A percentile compares a stretch with the other conserved stretches of the same genome.
Conservation (phyloP, 805 yeast genomes). For the Torulaspora maleeae region DNA sequence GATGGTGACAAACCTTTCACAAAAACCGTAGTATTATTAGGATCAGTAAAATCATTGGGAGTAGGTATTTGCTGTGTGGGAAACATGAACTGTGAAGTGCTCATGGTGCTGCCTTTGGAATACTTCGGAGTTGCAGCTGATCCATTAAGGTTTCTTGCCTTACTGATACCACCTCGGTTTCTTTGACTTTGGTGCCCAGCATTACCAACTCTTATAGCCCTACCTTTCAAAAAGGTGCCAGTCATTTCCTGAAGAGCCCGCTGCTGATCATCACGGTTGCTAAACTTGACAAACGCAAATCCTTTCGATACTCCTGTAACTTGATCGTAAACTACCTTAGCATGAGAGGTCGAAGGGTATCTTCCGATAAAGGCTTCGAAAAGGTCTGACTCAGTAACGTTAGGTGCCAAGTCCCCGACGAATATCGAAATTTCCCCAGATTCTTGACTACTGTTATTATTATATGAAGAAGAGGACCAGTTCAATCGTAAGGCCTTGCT, state of each 20-base stretch:
- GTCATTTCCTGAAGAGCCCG: slow-evolving; percentile 77
- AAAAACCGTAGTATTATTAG: slow-evolving; percentile 71
- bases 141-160: neutral
- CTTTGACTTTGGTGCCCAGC: slow-evolving; percentile 37
- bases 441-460: slow-evolving; percentile 8
- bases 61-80: slow-evolving; percentile 49
- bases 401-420: slow-evolving; percentile 79
- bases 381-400: slow-evolving; percentile 61
- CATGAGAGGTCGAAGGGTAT: slow-evolving; percentile 70
- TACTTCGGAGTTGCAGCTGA: slow-evolving; percentile 2
- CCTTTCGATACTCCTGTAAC: slow-evolving; percentile 69
- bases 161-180: slow-evolving; percentile 1
- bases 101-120: neutral
- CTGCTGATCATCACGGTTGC: slow-evolving; percentile 59
- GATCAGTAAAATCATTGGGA: slow-evolving; percentile 66
- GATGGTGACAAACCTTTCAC: slow-evolving; percentile 59
- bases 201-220: slow-evolving; percentile 73
- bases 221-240: slow-evolving; percentile 63
- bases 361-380: slow-evolving; percentile 61
- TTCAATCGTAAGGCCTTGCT: slow-evolving; percentile 61
- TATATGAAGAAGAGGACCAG: slow-evolving; percentile 45
- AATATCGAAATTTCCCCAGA: slow-evolving; percentile 60
- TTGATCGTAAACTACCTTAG: slow-evolving; percentile 73
- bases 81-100: slow-evolving; percentile 21
- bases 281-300: slow-evolving; percentile 84